These are phyloP conservation scores for Eucalyptus tenuipes DNA, from an alignment of 345 rosid species.

Conservation along the genomic window DNA sequence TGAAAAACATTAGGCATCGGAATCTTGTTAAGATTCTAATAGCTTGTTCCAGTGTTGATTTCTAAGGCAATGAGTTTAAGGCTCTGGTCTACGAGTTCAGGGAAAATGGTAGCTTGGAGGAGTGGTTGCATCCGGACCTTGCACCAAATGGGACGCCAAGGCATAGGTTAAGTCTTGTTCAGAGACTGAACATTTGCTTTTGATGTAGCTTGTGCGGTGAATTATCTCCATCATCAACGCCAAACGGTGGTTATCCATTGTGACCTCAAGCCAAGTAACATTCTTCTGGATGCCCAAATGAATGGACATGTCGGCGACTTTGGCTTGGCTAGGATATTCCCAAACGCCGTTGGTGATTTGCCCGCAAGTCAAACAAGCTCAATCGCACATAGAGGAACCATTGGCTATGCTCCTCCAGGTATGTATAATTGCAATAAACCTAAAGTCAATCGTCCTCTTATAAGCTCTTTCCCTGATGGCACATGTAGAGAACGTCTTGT, in stretches of 20 bases:
- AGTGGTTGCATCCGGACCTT: background rate
- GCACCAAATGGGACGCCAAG: background rate
- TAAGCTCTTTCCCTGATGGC: background rate
- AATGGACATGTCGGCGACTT: background rate
- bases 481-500: background rate
- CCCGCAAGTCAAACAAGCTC: background rate
- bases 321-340: background rate
- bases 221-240: constrained; percentile 2
- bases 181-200: background rate
- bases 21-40: background rate
- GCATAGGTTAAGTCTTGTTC: background rate
- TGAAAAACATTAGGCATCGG: background rate
- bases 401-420: constrained; percentile 5
- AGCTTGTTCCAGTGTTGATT: background rate
- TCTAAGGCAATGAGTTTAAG: constrained; percentile 6
- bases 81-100: constrained; percentile 1
- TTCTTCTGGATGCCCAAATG: constrained; percentile 2
- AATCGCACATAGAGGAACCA: background rate
- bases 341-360: background rate
- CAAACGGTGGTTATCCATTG: background rate
- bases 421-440: background rate
- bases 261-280: constrained; percentile 9
- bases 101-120: constrained; percentile 8
- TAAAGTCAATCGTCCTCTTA: background rate
- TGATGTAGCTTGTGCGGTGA: constrained; percentile 1